These are phyloP conservation scores for Pythium sp. DNA, from an alignment of 352 stramenopile genomes.

Conservation along the genomic window DNA sequence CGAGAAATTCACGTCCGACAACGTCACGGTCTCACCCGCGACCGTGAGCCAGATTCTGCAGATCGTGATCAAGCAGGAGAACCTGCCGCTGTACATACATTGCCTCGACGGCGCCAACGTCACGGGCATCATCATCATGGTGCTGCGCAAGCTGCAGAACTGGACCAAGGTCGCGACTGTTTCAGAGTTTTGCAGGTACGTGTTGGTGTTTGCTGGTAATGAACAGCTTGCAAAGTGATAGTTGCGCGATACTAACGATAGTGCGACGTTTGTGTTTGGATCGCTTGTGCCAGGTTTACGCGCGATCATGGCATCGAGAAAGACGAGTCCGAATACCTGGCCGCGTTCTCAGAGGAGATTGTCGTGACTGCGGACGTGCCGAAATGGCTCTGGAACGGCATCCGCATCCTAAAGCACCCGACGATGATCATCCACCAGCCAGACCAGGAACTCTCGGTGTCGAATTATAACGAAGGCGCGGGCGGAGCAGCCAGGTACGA, in stretches of 20 bases:
- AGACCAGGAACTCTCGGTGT: slow-evolving; percentile 46
- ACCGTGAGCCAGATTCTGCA: slow-evolving; percentile 77
- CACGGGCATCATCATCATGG: slow-evolving; percentile 86
- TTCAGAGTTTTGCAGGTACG: slow-evolving; percentile 75
- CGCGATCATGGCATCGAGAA: slow-evolving; percentile 86
- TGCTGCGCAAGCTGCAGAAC: slow-evolving; percentile 85
- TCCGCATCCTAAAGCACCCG: slow-evolving; percentile 80
- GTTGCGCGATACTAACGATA: not conserved
- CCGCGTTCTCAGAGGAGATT: slow-evolving; percentile 80
- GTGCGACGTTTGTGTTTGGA: not conserved
- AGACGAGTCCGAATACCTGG: slow-evolving; percentile 83
- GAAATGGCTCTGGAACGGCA: slow-evolving; percentile 82
- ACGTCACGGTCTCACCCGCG: slow-evolving; percentile 76
- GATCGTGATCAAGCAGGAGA: slow-evolving; percentile 70
- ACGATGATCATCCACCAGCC: slow-evolving; percentile 86
- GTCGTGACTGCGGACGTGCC: slow-evolving; percentile 71
- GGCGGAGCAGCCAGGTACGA: slow-evolving; percentile 27
- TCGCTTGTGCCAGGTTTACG: slow-evolving; percentile 50
- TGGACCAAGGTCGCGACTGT: slow-evolving; percentile 84
- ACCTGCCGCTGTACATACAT: slow-evolving; percentile 83
- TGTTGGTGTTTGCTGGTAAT: not conserved
- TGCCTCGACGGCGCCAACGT: slow-evolving; percentile 88
- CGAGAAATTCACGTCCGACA: slow-evolving; percentile 88
- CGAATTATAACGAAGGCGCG: slow-evolving; percentile 30
- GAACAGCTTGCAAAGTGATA: not conserved